Base-by-base conservation (phyloP, 192 early-diverging fungal genomes). In the Entophlyctis luteolus region DNA sequence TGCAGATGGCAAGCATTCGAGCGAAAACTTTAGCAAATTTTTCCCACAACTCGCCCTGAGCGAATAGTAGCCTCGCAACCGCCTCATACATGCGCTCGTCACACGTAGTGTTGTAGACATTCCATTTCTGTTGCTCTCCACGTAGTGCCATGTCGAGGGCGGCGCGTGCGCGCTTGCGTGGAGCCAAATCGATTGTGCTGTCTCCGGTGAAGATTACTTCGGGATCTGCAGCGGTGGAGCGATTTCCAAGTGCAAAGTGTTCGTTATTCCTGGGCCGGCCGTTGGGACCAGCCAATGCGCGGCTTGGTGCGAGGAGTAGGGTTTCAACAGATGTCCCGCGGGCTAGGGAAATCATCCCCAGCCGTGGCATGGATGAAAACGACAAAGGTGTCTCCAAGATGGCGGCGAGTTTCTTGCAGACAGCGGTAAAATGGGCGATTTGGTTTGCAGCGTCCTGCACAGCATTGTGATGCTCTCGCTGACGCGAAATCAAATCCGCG, bases 391-490 rank as follows among this genome's bases (percentile, higher is more conserved):
- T n/a, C n/a, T n/a, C n/a, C n/a, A n/a, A n/a, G n/a, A n/a, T n/a
- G n/a, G n/a, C n/a, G 39, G 18, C 39, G 20, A 69, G 37, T 47
- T 59, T 69, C 31, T 4, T 10, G 20, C n/a, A 20, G 4, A 34
- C 12, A 2, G 12, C 22, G 4, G 32, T 12, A 18, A 58, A 48
- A 12, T 20, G 12, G 32, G n/a, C 49, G 18, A 56, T 20, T n/a
- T 59, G 67, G 35, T 5, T 48, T 4, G 67, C 55, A 12, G 45
- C 23, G 14, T 34, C 20, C 48, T 59, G 39, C 4, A 69, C 16
- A 5, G 47, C 23, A 33, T 69, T 56, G 31, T 69, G 67, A 39
- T 69, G 55, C 25, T 69, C 56, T 1, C 67, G 32, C 20, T 69
- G 67, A 16, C 57, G 67, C 10, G 55, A n/a, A 22, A 69, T 32